Percentiles rank a stretch among this genome's conserved stretches.
These are phyloP conservation scores for Aspergillus intermedius DNA, from an alignment of 2,329 filamentous ascomycete genomes.

Conservation along the genomic window DNA sequence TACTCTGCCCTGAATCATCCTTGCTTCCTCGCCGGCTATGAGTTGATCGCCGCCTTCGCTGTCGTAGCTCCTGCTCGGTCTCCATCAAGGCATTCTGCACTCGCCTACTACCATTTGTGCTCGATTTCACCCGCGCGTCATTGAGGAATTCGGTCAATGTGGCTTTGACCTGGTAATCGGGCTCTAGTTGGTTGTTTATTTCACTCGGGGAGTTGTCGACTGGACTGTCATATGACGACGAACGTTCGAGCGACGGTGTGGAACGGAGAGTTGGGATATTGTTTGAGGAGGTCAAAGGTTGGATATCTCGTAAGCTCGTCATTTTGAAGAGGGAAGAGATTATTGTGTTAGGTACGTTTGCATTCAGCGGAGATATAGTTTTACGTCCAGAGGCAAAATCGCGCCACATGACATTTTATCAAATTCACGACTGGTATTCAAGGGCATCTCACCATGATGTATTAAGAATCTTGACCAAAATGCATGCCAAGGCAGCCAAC, in stretches of 20 bases:
- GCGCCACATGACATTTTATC: no score
- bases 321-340: not conserved
- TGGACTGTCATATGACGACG: not conserved
- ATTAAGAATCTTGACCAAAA: no score
- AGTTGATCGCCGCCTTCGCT: conserved; percentile 9
- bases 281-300: not conserved
- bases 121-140: conserved; percentile 49
- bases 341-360: no score
- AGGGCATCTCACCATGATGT: no score
- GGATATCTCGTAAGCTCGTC: not conserved
- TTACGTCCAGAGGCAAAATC: no score
- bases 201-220: not conserved
- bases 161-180: conserved; percentile 44
- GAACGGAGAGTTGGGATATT: not conserved
- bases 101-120: conserved; percentile 51
- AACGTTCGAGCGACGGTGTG: not conserved
- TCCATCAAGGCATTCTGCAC: conserved; percentile 56
- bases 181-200: conserved; percentile 2
- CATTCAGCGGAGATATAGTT: no score
- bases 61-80: conserved; percentile 50
- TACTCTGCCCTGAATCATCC: not conserved
- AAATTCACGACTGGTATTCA: no score
- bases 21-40: not conserved
- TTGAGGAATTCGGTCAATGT: conserved; percentile 57
- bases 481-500: no score